These are phyloP conservation scores for Aureobasidium sp. DNA, from an alignment of 2,329 filamentous ascomycete species.

Conservation along the genomic window DNA sequence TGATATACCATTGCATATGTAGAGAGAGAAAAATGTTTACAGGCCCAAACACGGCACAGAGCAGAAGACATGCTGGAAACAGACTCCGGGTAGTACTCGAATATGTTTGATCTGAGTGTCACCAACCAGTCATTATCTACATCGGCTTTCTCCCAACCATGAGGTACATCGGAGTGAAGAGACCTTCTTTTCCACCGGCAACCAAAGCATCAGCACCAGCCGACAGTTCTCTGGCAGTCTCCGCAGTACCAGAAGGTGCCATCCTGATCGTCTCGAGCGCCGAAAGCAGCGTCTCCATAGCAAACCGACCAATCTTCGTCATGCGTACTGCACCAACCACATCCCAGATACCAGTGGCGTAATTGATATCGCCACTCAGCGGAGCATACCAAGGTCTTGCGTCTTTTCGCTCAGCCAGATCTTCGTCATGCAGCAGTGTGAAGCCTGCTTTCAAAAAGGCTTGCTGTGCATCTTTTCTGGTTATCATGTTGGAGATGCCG, in stretches of 20 bases:
- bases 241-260: constrained; percentile 76
- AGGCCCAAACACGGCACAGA: too few relatives aligned
- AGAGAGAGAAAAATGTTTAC: too few relatives aligned
- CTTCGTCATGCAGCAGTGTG: constrained; percentile 71
- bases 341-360: constrained; percentile 69
- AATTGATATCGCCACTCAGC: constrained; percentile 72
- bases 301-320: constrained; percentile 70
- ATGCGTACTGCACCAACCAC: constrained; percentile 77
- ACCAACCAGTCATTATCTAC: background rate
- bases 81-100: too few relatives aligned
- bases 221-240: constrained; percentile 86
- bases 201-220: constrained; percentile 76
- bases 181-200: constrained; percentile 72
- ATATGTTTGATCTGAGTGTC: too few relatives aligned
- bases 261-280: constrained; percentile 64
- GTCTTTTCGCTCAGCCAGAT: constrained; percentile 70
- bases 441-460: constrained; percentile 87
- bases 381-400: constrained; percentile 90
- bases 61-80: too few relatives aligned
- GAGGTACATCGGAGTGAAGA: constrained; percentile 99
- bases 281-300: constrained; percentile 72
- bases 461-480: constrained; percentile 65
- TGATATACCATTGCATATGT: too few relatives aligned
- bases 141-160: constrained; percentile 84
- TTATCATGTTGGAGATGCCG: constrained; percentile 97